These are phyloP conservation scores for Rubus parviflorus DNA, from an alignment of 306 rosid species.

Conservation along the genomic window DNA sequence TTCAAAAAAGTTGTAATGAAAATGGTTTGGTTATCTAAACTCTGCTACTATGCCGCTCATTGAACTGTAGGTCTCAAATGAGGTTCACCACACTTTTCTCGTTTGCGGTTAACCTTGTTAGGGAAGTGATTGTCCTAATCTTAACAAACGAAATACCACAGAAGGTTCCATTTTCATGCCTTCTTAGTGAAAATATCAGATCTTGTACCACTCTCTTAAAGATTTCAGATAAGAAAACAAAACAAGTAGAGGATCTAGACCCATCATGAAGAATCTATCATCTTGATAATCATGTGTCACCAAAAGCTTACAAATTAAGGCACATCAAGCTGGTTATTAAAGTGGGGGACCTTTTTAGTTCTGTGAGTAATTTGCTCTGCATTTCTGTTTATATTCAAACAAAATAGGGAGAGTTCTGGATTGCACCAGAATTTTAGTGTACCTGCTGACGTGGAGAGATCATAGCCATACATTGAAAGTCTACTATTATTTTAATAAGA, in stretches of 20 bases:
- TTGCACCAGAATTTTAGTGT: too few species aligned
- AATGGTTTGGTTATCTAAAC: background rate
- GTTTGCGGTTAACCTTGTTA: background rate
- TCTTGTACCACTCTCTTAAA: background rate
- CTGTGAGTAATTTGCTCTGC: background rate
- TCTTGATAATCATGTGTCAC: background rate
- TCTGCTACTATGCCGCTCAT: too few species aligned
- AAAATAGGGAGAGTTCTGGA: too few species aligned
- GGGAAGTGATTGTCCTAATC: background rate
- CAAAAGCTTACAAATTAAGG: background rate
- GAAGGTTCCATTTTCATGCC: background rate
- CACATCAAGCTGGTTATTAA: background rate
- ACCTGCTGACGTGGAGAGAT: too few species aligned
- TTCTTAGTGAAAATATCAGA: background rate
- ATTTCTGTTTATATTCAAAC: background rate
- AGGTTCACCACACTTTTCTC: too few species aligned
- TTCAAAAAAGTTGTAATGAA: background rate
- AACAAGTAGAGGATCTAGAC: background rate
- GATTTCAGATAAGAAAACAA: background rate
- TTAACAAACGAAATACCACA: background rate
- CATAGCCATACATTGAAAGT: too few species aligned
- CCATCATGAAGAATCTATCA: background rate
- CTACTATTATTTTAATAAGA: too few species aligned
- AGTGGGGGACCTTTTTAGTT: slow-evolving; percentile 7
- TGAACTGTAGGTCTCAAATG: too few species aligned